Conservation (phyloP, 2,329 filamentous ascomycete species). For the Colletotrichum gloeosporioides region DNA sequence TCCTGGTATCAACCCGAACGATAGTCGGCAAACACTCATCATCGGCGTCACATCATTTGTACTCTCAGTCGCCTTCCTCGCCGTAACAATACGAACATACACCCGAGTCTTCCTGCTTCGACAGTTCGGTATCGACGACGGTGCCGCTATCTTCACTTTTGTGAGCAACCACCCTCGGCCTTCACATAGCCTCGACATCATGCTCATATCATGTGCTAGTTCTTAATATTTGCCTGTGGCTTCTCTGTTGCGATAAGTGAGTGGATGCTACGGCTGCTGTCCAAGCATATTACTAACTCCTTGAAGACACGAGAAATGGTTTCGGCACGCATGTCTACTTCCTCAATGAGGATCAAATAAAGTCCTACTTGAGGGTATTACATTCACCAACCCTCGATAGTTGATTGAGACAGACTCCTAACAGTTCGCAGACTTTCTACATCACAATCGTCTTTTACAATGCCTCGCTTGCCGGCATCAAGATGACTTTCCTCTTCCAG, state of each 20-base stretch:
- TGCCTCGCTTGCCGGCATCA: conserved; percentile 31
- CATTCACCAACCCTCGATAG: too few species aligned
- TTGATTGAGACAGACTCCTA: neutral
- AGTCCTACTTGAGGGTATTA: conserved; percentile 11
- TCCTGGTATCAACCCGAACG: neutral
- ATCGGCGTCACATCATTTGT: neutral
- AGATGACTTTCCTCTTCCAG: conserved; percentile 40
- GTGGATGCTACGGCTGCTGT: neutral
- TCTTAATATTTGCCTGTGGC: conserved; percentile 2
- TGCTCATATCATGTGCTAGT: neutral
- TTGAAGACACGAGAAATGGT: conserved; percentile 14
- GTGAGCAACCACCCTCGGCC: conserved; percentile 18
- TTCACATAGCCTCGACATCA: neutral
- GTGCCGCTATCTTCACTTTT: conserved; percentile 26
- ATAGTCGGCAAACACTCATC: neutral
- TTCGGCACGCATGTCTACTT: conserved; percentile 23
- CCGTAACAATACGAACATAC: conserved; percentile 22
- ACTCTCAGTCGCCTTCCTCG: conserved; percentile 6
- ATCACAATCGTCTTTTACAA: conserved; percentile 36
- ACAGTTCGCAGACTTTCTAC: conserved; percentile 30
- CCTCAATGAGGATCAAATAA: neutral
- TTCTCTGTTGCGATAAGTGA: conserved; percentile 11
- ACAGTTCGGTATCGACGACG: conserved; percentile 31
- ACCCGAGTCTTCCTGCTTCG: conserved; percentile 27
- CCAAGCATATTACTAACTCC: neutral